Base-by-base conservation (phyloP, 139 green algal species). In the Microglena sp. region DNA sequence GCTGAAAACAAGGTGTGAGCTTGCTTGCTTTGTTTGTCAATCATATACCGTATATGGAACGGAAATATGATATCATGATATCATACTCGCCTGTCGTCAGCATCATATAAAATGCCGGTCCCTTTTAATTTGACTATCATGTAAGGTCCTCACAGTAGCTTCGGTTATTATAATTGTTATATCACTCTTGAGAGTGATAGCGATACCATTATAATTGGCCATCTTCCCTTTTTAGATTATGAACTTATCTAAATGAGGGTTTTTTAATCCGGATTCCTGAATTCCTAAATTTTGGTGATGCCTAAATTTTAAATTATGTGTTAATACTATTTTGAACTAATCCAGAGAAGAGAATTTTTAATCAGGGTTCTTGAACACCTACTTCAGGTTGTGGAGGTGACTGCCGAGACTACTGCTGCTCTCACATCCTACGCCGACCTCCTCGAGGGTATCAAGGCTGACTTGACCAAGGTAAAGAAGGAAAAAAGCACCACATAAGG, bases 1-100 rank as follows among this genome's bases (percentile, higher is more conserved):
- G 71, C 82, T 0, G 68, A 79, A 18, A 95, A 95, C 84, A 97
- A 97, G 87, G 67, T 67, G 27, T 27, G 74, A 26, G 11, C 21
- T n/a, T 59, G 50, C n/a, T n/a, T n/a, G n/a, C n/a, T 59, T n/a
- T 18, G 6, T 59, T 11, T 59, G 21, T n/a, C 6, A n/a, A 27
- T 59, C 6, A 27, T 18, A 18, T n/a, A 32, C 18, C 50, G 21
- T 59, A n/a, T 21, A 21, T 59, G 50, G 26, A 11, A 11, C 6
- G 26, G 21, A 32, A 59, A 27, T n/a, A 24, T 8, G 53, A 21
- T 32, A 18, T 11, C 15, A 18, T 11, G 40, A 18, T 11, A 18
- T 50, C 40, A 50, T 18, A 24, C 40, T 11, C 11, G 15, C 18
- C 40, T 50, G 11, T 50, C 18, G 40, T 24, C 40, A 18, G 15